phyloP scores from a whole-genome alignment of 345 rosid species.

The Salix dunnii region DNA sequence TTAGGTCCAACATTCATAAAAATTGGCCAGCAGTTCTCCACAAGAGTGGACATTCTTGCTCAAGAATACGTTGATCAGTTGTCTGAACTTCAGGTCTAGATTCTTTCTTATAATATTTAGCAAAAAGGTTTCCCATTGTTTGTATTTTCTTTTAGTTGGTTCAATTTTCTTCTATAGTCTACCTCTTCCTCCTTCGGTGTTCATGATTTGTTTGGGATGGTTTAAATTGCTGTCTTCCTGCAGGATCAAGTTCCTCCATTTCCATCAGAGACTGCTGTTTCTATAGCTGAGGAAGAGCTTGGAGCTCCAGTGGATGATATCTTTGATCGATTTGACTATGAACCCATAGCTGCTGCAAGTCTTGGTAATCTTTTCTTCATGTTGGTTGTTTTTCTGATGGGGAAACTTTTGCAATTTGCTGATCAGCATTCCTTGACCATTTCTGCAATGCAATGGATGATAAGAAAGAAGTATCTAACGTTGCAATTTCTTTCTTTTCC shows the following conservation, averaged over 20 bases:
- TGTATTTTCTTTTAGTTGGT: neutral
- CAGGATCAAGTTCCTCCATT: conserved; percentile 99
- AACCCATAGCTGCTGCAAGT: conserved; percentile 98
- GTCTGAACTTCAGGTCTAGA: conserved; percentile 88
- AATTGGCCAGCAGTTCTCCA: conserved; percentile 96
- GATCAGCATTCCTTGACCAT: neutral
- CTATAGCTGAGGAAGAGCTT: conserved; percentile 91
- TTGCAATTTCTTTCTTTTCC: neutral
- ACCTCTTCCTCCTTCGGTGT: neutral
- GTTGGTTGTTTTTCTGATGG: conserved; percentile 12
- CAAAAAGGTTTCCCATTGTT: neutral
- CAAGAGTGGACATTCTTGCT: conserved; percentile 96
- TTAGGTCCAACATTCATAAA: conserved; percentile 97
- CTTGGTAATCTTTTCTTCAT: conserved; percentile 54
- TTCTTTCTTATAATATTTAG: conserved; percentile 6
- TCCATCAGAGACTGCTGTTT: conserved; percentile 79
- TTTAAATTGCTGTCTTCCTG: conserved; percentile 15
- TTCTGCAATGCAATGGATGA: conserved; percentile 1
- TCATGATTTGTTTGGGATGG: neutral
- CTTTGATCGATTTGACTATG: conserved; percentile 79
- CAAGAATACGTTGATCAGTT: conserved; percentile 97
- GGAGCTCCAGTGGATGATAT: conserved; percentile 61
- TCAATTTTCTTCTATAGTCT: neutral
- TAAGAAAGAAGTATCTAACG: neutral
- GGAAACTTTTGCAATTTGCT: conserved; percentile 9